phyloP scores from a whole-genome alignment of 192 early-diverging fungal genomes.

The Haplosporangium gracile region DNA sequence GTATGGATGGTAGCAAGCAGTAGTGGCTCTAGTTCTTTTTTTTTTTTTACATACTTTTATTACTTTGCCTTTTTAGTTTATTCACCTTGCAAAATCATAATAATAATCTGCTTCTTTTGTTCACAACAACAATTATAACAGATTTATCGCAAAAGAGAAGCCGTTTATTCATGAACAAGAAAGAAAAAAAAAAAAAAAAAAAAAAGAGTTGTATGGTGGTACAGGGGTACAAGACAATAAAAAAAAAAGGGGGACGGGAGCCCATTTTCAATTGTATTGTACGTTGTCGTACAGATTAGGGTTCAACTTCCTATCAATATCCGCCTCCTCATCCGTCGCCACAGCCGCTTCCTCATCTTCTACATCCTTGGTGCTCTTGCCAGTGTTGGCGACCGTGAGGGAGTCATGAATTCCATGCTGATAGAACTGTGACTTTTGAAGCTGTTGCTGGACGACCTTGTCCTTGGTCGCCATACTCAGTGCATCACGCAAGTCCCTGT shows the following conservation, averaged over 20 bases:
- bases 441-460: not conserved
- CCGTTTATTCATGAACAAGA: too few species aligned
- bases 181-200: too few species aligned
- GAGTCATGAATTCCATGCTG: not conserved
- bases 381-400: not conserved
- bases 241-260: not conserved
- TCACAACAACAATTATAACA: too few species aligned
- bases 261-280: constrained; percentile 4
- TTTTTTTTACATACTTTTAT: not conserved
- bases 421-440: constrained; percentile 1
- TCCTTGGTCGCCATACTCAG: not conserved
- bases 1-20: constrained; percentile 3
- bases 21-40: not conserved
- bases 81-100: too few species aligned
- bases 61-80: not conserved
- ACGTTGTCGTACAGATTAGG: constrained; percentile 14
- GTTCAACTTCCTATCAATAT: not conserved
- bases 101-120: too few species aligned
- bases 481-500: not conserved
- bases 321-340: not conserved
- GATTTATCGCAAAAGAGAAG: too few species aligned
- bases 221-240: too few species aligned
- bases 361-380: not conserved
- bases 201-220: too few species aligned
- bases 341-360: not conserved